Base-by-base conservation (phyloP, 306 rosid genomes). In the Dryas drummondii region DNA sequence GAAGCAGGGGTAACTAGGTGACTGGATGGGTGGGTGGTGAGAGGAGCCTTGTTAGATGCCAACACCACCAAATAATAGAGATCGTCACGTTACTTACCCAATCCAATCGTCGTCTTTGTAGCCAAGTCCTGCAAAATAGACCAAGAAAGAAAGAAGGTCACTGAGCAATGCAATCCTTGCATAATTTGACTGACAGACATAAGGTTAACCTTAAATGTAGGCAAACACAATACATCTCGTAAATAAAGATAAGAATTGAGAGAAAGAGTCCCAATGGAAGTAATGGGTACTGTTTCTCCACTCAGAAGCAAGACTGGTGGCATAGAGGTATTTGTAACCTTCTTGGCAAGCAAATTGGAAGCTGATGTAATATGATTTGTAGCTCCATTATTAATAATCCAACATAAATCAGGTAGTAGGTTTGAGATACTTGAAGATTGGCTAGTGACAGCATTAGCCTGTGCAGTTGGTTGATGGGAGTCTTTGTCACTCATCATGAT, bases 11-110 rank as follows among this genome's bases (percentile, higher is more conserved):
- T 16, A 45, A 14, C 13, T 1, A 44, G 15, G 26, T 44, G 17
- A 3, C 32, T 7, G 2, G 49, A 44, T 1, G 1, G 9, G 1
- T 5, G 5, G 40, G 8, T 55, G 9, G 27, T 3, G 12, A 27
- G 8, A 2, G 15, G 2, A 6, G 0, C 4, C 2, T 3, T 16
- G 1, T 8, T 0, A 1, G 0, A 9, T 0, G 37, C 14, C 37
- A 56, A 8, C 1, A 5, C 62, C 62, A 56, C 14, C 12, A 56
- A 9, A 14, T 57, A 42, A 26, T 7, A 26, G 4, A 13, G 3
- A 0, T 12, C 7, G 0, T 5, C 0, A 7, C 6, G 4, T 9
- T 0, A 4, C 5, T 64, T 70, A 70, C 46, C 74, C 49, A 70
- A 70, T 32, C 74, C 37, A 52, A 70, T 70, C 63, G 5, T 10